These are phyloP conservation scores for Phytophthora citrophthora DNA, from an alignment of 352 stramenopile genomes.

Conservation along the genomic window DNA sequence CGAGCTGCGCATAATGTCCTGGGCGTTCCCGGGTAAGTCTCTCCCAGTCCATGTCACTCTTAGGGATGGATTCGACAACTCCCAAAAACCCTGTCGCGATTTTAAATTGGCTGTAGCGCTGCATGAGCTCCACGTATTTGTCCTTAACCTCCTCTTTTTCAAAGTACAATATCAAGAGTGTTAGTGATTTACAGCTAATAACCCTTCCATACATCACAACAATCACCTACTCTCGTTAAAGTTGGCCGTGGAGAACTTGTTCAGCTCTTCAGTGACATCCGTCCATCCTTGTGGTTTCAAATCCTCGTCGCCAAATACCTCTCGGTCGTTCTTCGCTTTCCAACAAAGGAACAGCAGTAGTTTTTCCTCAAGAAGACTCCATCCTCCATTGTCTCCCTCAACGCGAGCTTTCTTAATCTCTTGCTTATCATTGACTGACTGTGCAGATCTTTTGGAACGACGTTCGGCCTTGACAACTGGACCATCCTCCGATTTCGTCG, in stretches of 20 bases:
- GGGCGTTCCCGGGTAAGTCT: slow-evolving; percentile 34
- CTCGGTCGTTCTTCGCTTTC: slow-evolving; percentile 30
- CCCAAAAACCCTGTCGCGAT: slow-evolving; percentile 32
- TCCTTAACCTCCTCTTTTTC: slow-evolving; percentile 39
- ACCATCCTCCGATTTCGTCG: slow-evolving; percentile 10
- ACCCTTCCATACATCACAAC: not conserved
- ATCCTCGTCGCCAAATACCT: slow-evolving; percentile 23
- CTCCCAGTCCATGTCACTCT: slow-evolving; percentile 39
- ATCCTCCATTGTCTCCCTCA: slow-evolving; percentile 1
- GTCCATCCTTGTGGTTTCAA: slow-evolving; percentile 33
- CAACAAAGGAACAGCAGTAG: slow-evolving; percentile 42
- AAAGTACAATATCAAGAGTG: not conserved
- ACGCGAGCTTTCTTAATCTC: slow-evolving; percentile 21
- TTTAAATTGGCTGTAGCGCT: slow-evolving; percentile 39
- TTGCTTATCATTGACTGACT: not conserved
- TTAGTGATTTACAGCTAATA: not conserved
- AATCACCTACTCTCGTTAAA: slow-evolving; percentile 35
- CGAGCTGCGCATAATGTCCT: slow-evolving; percentile 25
- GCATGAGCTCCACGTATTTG: slow-evolving; percentile 44
- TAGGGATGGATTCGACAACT: slow-evolving; percentile 2
- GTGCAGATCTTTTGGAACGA: slow-evolving; percentile 13
- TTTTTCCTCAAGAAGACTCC: slow-evolving; percentile 28
- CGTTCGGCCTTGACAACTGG: not conserved
- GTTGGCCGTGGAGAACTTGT: slow-evolving; percentile 24
- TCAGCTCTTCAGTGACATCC: slow-evolving; percentile 31